Evolutionary conservation across 2,329 filamentous ascomycete genomes (phyloP).

Genomic region (Trichophyton rubrum): DNA sequence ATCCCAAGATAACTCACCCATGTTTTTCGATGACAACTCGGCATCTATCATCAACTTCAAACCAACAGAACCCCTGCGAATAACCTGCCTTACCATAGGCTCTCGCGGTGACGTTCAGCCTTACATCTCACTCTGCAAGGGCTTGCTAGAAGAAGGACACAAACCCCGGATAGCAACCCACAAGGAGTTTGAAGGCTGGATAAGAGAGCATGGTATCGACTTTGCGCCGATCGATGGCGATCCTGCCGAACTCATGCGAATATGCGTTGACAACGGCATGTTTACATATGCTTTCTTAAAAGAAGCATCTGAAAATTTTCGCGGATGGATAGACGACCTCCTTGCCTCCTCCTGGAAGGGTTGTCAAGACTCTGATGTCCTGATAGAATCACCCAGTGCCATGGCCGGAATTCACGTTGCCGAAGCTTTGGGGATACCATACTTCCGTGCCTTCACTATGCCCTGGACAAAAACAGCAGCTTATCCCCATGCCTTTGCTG

Average conservation of each 20-base stretch:
- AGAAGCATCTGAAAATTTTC: conserved; percentile 77
- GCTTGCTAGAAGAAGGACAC: conserved; percentile 76
- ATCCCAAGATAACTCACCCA: conserved; percentile 39
- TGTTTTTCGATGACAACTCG: conserved; percentile 78
- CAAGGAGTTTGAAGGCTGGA: conserved; percentile 75
- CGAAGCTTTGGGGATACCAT: conserved; percentile 81
- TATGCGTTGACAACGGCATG: conserved; percentile 95
- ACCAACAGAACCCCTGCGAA: conserved; percentile 61
- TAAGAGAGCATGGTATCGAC: conserved; percentile 85
- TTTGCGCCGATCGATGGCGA: conserved; percentile 83
- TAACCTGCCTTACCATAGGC: conserved; percentile 92
- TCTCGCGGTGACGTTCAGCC: conserved; percentile 94
- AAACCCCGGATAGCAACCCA: conserved; percentile 81
- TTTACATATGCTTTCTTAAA: conserved; percentile 85
- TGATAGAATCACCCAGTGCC: conserved; percentile 90
- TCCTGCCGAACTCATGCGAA: conserved; percentile 83
- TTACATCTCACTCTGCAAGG: conserved; percentile 92
- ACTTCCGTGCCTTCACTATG: conserved; percentile 97
- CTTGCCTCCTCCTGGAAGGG: conserved; percentile 69
- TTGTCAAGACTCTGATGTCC: conserved; percentile 73
- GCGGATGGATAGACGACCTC: conserved; percentile 87
- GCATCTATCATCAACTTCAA: conserved; percentile 88
- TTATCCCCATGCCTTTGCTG: conserved; percentile 92
- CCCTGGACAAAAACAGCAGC: conserved; percentile 93
- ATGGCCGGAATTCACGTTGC: conserved; percentile 98